These are phyloP conservation scores for Balamuthia mandrillaris DNA, from an alignment of 208 protist genomes.

Conservation along the genomic window DNA sequence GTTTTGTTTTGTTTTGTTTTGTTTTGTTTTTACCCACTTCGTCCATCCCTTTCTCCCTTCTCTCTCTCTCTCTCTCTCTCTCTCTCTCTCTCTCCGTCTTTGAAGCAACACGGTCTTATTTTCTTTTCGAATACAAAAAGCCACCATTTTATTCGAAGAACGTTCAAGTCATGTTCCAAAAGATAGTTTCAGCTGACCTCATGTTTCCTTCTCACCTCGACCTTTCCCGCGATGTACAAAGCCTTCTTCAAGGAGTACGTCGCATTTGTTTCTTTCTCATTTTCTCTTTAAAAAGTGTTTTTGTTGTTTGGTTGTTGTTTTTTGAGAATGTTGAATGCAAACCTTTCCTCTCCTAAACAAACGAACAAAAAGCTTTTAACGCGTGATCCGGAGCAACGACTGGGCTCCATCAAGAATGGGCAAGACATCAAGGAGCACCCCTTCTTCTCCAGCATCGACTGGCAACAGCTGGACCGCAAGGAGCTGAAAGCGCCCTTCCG, in stretches of 20 bases:
- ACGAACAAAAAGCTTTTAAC: constrained; percentile 52
- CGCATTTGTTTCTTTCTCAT: not conserved
- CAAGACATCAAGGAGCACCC: constrained; percentile 48
- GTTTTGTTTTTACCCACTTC: no score
- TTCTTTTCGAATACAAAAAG: no score
- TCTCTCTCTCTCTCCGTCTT: no score
- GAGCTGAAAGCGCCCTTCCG: constrained; percentile 61
- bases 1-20: no score
- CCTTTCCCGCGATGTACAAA: constrained; percentile 13
- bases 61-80: no score
- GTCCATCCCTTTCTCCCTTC: not conserved
- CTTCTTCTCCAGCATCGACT: constrained; percentile 63
- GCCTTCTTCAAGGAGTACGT: constrained; percentile 44
- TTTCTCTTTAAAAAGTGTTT: no score
- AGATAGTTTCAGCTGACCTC: constrained; percentile 59
- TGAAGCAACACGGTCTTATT: no score
- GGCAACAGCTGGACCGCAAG: constrained; percentile 50
- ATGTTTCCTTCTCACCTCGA: constrained; percentile 45
- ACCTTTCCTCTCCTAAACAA: no score
- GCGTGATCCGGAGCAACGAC: constrained; percentile 44
- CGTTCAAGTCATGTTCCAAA: constrained; percentile 62
- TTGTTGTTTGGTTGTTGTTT: no score
- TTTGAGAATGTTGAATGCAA: no score
- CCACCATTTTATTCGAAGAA: constrained; percentile 62
- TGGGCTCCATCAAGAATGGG: constrained; percentile 24